A percentile compares a stretch with the other conserved stretches of the same genome.
Evolutionary conservation across 129 eudicot species (phyloP).

Genomic region (Flaveria brownii): DNA sequence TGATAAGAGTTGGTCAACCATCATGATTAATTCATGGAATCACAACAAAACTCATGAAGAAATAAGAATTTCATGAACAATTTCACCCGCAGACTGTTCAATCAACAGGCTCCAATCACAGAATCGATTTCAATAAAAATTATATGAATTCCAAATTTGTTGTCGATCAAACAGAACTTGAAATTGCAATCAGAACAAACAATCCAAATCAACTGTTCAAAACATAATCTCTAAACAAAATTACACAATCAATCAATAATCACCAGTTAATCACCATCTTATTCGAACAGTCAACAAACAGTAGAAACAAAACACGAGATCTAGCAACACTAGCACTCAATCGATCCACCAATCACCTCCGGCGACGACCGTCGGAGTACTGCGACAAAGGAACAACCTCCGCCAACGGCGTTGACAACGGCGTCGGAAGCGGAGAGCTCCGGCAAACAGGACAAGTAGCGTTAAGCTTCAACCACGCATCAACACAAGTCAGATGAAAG

Average conservation of each 20-base stretch:
- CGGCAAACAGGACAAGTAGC: constrained; percentile 97
- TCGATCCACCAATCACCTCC: constrained; percentile 26
- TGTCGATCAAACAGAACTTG: constrained; percentile 18
- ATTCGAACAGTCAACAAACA: constrained; percentile 12
- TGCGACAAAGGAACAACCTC: constrained; percentile 89
- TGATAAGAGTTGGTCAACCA: constrained; percentile 27
- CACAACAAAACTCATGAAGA: background rate
- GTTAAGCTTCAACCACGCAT: constrained; percentile 80
- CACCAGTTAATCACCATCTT: constrained; percentile 7
- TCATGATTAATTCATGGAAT: constrained; percentile 12
- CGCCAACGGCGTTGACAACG: constrained; percentile 82
- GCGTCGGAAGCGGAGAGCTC: constrained; percentile 93
- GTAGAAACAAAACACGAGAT: constrained; percentile 3
- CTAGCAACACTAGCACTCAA: background rate
- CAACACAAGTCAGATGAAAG: constrained; percentile 73
- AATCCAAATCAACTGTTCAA: background rate
- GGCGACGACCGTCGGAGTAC: constrained; percentile 65
- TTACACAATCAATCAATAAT: constrained; percentile 2
- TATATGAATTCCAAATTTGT: constrained; percentile 8
- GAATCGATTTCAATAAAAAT: background rate
- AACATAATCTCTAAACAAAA: constrained; percentile 19
- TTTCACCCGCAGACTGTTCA: constrained; percentile 22
- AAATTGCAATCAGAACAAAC: constrained; percentile 11
- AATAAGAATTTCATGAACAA: background rate
- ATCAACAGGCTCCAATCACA: background rate